Percentiles rank a stretch among this genome's conserved stretches.
Evolutionary conservation across 2,329 filamentous ascomycete genomes (phyloP).

Genomic region (Trichoderma afroharzianum): DNA sequence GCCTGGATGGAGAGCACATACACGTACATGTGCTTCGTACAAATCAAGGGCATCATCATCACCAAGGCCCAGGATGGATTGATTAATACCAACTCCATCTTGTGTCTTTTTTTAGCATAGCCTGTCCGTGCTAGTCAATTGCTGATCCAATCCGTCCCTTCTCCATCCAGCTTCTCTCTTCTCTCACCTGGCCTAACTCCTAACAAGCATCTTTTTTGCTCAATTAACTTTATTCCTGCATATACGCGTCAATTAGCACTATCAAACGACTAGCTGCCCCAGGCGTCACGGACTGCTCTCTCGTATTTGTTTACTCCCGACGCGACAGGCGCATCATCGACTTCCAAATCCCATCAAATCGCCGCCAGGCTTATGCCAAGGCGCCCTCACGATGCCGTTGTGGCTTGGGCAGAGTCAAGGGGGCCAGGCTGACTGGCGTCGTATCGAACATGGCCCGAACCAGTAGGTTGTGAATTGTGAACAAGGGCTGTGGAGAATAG

Average conservation of each 20-base stretch:
- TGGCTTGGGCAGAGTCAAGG: constrained; percentile 4
- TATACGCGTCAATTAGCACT: constrained; percentile 5
- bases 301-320: constrained; percentile 6
- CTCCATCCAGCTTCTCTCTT: neutral
- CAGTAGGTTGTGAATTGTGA: neutral
- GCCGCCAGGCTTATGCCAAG: constrained; percentile 7
- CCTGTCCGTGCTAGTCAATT: neutral
- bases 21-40: no score
- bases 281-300: neutral
- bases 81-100: neutral
- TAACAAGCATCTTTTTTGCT: neutral
- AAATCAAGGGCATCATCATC: neutral
- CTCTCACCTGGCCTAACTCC: neutral
- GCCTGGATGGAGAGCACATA: neutral
- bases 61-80: neutral
- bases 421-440: constrained; percentile 1
- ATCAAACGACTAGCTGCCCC: neutral
- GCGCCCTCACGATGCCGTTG: neutral
- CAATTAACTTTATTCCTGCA: constrained; percentile 6
- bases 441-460: neutral
- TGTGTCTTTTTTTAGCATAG: constrained; percentile 4
- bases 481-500: neutral
- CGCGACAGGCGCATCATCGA: neutral
- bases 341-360: neutral
- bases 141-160: neutral